Evolutionary conservation across 768 basidiomycete species (phyloP), one percentile per base, ranked within the genome.

Genomic region (Hemileccinum impolitum): DNA sequence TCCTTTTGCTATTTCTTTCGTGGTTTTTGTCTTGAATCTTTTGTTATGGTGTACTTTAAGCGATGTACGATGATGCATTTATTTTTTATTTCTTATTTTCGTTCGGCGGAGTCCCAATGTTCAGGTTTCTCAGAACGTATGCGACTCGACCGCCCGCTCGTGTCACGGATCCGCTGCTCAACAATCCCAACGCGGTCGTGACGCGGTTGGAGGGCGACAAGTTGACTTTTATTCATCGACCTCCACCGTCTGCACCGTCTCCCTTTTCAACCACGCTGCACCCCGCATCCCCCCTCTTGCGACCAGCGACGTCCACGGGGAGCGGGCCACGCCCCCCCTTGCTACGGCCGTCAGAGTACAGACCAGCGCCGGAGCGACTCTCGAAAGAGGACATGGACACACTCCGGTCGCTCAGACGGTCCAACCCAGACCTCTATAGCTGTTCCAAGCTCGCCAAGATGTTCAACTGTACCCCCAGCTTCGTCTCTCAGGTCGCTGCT

Each of bases 211-310:
- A 71, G 6, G 79, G 78, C 53, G 76, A 78, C 48, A 72, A 76
- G 51, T 66, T 90, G 47, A 87, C 87, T 0, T 92, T 92, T 64
- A 83, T 92, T 50, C 87, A 89, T 64, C 83, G 90, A 37, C 87
- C 87, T n/a, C 90, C 90, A 0, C 87, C 90, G 1, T 81, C 85
- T 10, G 78, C 83, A 10, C 85, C 86, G 9, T 75, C 88, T 15
- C 88, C 89, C 3, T 72, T 75, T 51, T 93, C 90, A 17, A 78
- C 82, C 48, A 84, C 81, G 6, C 81, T 80, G 6, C 72, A 76
- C 9, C 90, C 90, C 10, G 68, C 78, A 6, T 93, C 90, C 0
- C 87, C 90, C 0, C 73, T 92, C 5, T 76, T 92, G 14, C 72
- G 72, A 0, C 68, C 77, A 13, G 60, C 70, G 6, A 47, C 61